phyloP scores from a whole-genome alignment of 2,329 filamentous ascomycete genomes.

The Claviceps africana region DNA sequence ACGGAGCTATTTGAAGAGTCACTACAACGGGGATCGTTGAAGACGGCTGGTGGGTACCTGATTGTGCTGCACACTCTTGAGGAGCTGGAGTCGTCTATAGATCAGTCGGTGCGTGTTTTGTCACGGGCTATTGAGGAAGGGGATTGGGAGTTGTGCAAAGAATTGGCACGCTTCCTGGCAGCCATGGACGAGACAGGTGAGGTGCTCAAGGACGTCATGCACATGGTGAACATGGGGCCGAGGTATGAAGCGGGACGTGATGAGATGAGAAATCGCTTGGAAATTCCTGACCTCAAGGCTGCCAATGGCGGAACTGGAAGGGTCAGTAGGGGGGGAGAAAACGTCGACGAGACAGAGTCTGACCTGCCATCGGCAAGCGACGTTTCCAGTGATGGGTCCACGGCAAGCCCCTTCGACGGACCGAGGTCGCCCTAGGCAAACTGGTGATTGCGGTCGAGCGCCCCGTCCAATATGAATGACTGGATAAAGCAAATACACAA shows the following conservation, averaged over 20 bases:
- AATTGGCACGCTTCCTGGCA: constrained; percentile 86
- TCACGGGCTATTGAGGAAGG: constrained; percentile 66
- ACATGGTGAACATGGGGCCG: constrained; percentile 36
- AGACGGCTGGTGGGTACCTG: constrained; percentile 94
- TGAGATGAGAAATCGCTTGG: constrained; percentile 16
- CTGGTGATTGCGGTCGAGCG: neutral
- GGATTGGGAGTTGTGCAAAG: constrained; percentile 93
- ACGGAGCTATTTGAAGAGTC: constrained; percentile 90
- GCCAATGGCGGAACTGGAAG: constrained; percentile 18
- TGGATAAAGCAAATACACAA: neutral
- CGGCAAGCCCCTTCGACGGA: constrained; percentile 13
- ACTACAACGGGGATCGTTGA: constrained; percentile 68
- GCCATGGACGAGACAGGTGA: constrained; percentile 79
- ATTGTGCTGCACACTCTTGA: constrained; percentile 78
- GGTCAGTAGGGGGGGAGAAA: constrained; percentile 17
- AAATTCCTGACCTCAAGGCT: constrained; percentile 17
- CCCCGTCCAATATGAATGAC: neutral
- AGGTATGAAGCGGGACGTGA: constrained; percentile 17
- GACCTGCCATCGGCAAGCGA: constrained; percentile 25
- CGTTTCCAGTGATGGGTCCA: constrained; percentile 23
- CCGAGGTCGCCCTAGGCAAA: constrained; percentile 1
- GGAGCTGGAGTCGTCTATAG: constrained; percentile 53
- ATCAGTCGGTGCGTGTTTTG: constrained; percentile 70
- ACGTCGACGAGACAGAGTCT: constrained; percentile 19
- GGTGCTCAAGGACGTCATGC: constrained; percentile 60